Evolutionary conservation across 768 basidiomycete genomes (phyloP), one percentile per base, ranked within the genome.

Genomic region (Tylopilus cervinicoccineus): DNA sequence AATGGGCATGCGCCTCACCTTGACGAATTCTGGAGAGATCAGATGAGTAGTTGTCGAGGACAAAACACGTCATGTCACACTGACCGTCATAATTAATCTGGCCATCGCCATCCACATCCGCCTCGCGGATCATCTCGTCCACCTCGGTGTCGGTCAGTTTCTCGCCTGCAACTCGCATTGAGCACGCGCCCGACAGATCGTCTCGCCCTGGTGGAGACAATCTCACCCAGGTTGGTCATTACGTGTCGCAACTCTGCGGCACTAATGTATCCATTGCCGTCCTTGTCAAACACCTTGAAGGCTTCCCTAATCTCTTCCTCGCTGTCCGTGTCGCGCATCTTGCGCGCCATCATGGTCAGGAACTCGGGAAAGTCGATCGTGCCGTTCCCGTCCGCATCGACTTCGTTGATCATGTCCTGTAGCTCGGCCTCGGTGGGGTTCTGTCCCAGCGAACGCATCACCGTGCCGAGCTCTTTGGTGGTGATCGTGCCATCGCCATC

Each of bases 221-320:
- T 11, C 81, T 45, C 57, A 88, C 91, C 88, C 49, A 96, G 77
- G 65, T 83, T 91, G 54, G 79, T 86, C 94, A 97, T 95, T 59
- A 96, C 91, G 59, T 88, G 84, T 64, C 85, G 78, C 67, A 96
- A 70, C 75, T 97, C 94, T 2, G 83, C 83, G 5, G 88, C 81
- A 29, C 78, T 85, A 70, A 97, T 96, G 62, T 76, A 88, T 16
- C 93, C 94, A 60, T 92, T 93, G 12, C 88, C 88, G 62, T 97
- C 91, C 80, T 91, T 93, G 71, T 97, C 94, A 61, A 96, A 96
- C 46, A 93, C 91, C 70, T 88, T 88, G 81, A 98, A 98, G 22
- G 95, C 95, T 75, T 94, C 90, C 67, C 82, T 84, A 70, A 98
- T 88, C 73, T 96, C 94, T 68, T 93, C 93, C 70, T 96, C 92